These are phyloP conservation scores for Bacidia rubella DNA, from an alignment of 495 filamentous ascomycete genomes.

Conservation along the genomic window DNA sequence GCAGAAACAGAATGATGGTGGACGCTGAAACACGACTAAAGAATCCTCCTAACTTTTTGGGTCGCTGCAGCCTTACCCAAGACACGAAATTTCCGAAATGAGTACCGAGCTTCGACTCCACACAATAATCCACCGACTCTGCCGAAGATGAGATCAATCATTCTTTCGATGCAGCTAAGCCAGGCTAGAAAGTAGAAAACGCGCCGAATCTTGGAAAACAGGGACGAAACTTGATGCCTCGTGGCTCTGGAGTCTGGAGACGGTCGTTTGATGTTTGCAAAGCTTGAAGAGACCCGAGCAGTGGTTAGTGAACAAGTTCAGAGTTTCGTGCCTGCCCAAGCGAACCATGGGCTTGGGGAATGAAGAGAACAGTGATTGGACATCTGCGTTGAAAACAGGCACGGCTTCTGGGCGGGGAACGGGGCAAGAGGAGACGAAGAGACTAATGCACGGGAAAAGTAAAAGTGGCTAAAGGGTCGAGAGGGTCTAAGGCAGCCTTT, in stretches of 20 bases:
- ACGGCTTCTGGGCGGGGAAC: not conserved
- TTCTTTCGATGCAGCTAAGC: no score
- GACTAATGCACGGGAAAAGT: not conserved
- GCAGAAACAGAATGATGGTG: no score
- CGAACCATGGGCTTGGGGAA: not conserved
- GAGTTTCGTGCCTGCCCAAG: not conserved
- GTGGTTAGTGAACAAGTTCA: not conserved
- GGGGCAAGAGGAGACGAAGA: not conserved
- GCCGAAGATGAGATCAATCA: no score
- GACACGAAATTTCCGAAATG: no score
- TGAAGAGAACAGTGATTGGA: not conserved
- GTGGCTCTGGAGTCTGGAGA: not conserved
- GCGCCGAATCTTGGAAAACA: no score
- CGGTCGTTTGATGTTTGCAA: not conserved
- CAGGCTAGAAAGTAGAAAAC: not conserved
- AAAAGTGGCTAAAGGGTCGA: not conserved
- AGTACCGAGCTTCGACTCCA: no score
- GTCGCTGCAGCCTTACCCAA: no score
- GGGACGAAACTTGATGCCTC: not conserved
- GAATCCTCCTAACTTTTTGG: no score
- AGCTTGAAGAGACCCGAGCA: not conserved
- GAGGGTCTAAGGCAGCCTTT: no score
- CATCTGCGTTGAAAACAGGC: not conserved
- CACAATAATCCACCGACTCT: no score
- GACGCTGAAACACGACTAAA: no score